Evolutionary conservation across 805 yeast genomes (phyloP), one percentile per base, ranked within the genome.

Genomic region (Yamadazyma insecticola): DNA sequence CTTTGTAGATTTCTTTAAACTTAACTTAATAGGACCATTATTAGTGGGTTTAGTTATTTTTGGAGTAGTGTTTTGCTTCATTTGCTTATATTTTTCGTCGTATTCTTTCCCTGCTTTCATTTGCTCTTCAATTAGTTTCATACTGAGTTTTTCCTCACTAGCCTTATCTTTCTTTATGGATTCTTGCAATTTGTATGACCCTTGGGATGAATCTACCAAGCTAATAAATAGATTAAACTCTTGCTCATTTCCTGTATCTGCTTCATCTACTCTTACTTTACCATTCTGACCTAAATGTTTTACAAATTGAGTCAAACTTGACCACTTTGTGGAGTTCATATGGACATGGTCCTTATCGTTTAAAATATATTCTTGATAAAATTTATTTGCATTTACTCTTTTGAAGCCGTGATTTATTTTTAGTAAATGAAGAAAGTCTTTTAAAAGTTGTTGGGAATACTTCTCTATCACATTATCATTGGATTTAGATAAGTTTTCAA

Each of bases 251-350:
- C 41, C 40, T n/a, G n/a, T n/a, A 13, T 43, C 48, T 10, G 37
- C 49, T 17, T 43, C 37, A 9, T 61, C 63, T 2, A 85, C 80
- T 15, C 60, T 55, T 16, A 86, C 73, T 3, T 70, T 51, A 0
- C 85, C 84, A 13, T 65, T 59, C 9, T 65, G 59, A 2, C 77
- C 80, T 41, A 89, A 56, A 41, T 74, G 60, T 36, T 73, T 70
- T 13, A 86, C 68, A 49, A 90, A 86, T 24, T 74, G 70, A 0
- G 87, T 72, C 28, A 92, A 57, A 2, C 82, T 72, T 3, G 69
- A 54, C 86, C 94, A 92, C 36, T 68, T 68, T 1, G 98, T 92
- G 2, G 97, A 78, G 45, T 87, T 88, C 81, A 92, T 76, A 55
- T 90, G 98, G 8, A 88, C 63, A 55, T 92, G 97, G 35, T 84